Evolutionary conservation across 345 rosid species (phyloP), one percentile per base, ranked within the genome.

Genomic region (Gossypium raimondii): DNA sequence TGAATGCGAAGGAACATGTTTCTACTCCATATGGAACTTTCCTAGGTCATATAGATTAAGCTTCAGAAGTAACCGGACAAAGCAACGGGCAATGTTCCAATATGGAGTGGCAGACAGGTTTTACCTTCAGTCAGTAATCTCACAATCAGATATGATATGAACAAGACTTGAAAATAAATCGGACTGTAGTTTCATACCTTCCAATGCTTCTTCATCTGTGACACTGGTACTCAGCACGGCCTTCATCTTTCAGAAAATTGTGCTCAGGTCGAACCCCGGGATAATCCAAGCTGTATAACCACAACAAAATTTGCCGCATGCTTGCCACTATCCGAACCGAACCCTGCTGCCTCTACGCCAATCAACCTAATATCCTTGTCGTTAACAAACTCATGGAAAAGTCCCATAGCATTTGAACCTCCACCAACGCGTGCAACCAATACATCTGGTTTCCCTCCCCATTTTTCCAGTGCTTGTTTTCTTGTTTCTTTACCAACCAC

Each of bases 231-330:
- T 93, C 98, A 55, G 96, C 97, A n/a, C 94, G 88, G 9, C 92
- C 92, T 75, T 66, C 81, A 77, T 95, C 98, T 83, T 95, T 93
- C 81, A 93, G 82, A 74, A 93, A 95, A 82, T 96, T 90, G 48
- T 95, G 99, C 85, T 95, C 98, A 3, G 98, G 98, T 84, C 99
- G 97, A 62, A 93, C 96, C 85, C 99, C 97, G 79, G 97, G 98
- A 77, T 93, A 95, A 82, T 93, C 98, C 94, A 95, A 86, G 73
- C 99, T 95, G 75, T 27, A 66, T 44, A 67, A 51, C 17, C 66
- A 67, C 14, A 68, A 41, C 0, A 44, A 62, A 24, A 71, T 43
- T 60, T n/a, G 29, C 3, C 7, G 98, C 96, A 57, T 93, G 99
- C 72, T 93, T 95, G 41, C 98, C 97, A 27, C 97, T 91, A 74